Conservation (phyloP, 805 yeast genomes). For the Lachancea quebecensis region DNA sequence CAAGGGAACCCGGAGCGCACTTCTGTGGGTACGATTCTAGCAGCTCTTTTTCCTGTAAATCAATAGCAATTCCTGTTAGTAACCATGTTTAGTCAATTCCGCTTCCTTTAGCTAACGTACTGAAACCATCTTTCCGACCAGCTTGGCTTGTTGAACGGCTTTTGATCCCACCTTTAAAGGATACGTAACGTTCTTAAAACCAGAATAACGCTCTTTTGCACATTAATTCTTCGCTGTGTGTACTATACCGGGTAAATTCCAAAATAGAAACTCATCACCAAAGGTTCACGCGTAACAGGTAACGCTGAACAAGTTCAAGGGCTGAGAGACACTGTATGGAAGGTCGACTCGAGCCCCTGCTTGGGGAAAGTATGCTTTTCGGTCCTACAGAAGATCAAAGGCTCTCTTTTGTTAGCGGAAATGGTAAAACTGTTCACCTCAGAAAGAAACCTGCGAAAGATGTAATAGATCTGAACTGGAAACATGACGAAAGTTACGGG, state of each 20-base stretch:
- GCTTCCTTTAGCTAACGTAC: slow-evolving; percentile 1
- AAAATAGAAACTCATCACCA: neutral
- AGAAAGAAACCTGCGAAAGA: slow-evolving; percentile 4
- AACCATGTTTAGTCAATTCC: neutral
- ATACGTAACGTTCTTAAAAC: slow-evolving; percentile 1
- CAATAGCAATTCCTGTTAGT: slow-evolving; percentile 1
- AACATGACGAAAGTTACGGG: slow-evolving; percentile 33
- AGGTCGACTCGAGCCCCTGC: neutral
- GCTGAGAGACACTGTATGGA: neutral
- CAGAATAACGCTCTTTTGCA: neutral
- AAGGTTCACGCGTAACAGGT: neutral
- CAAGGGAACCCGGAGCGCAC: slow-evolving; percentile 51
- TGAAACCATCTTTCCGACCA: slow-evolving; percentile 5
- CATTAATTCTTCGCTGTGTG: neutral
- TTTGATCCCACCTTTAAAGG: neutral
- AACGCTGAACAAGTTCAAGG: neutral
- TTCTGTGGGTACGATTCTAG: slow-evolving; percentile 63
- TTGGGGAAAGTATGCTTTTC: slow-evolving; percentile 5
- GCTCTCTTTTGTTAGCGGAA: slow-evolving; percentile 10
- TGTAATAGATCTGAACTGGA: slow-evolving; percentile 13
- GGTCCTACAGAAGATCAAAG: neutral
- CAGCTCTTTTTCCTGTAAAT: slow-evolving; percentile 21
- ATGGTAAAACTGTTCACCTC: slow-evolving; percentile 11
- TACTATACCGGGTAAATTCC: neutral
- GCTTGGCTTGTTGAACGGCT: neutral